Conservation (phyloP, 345 rosid species). For the Eucalyptus cloeziana region DNA sequence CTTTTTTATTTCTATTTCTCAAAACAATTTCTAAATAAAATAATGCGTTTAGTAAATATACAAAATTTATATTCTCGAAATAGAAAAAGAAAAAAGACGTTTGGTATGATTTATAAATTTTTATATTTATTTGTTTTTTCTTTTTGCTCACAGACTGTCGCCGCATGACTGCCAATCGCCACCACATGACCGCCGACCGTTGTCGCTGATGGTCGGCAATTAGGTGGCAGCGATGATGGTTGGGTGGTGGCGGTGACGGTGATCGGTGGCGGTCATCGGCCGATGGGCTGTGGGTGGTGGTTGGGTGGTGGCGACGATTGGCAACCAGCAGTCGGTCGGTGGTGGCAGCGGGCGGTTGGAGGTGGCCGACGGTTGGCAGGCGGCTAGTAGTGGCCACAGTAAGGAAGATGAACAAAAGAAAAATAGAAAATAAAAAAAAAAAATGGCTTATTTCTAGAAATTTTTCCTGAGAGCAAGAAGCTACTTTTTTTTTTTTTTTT, state of each 20-base stretch:
- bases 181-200: rapidly evolving
- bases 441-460: too few relatives aligned
- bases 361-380: too few relatives aligned
- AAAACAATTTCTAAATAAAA: too few relatives aligned
- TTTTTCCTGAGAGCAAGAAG: rapidly evolving
- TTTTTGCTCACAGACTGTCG: rapidly evolving
- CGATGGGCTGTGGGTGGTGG: rapidly evolving
- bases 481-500: rapidly evolving
- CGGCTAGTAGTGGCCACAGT: rapidly evolving
- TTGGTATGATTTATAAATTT: too few relatives aligned
- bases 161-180: rapidly evolving
- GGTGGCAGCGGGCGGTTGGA: rapidly evolving
- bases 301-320: rapidly evolving
- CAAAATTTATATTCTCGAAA: too few relatives aligned
- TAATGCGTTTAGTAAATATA: too few relatives aligned
- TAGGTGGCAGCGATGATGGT: rapidly evolving
- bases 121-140: too few relatives aligned
- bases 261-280: rapidly evolving
- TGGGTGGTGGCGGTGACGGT: rapidly evolving
- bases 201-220: rapidly evolving
- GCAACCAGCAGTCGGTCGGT: rapidly evolving
- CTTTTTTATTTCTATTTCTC: too few relatives aligned
- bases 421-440: too few relatives aligned
- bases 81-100: too few relatives aligned
- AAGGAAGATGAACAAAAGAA: too few relatives aligned